phyloP scores from a whole-genome alignment of 73 alveolate genomes.

The Symbiodinium natans region DNA sequence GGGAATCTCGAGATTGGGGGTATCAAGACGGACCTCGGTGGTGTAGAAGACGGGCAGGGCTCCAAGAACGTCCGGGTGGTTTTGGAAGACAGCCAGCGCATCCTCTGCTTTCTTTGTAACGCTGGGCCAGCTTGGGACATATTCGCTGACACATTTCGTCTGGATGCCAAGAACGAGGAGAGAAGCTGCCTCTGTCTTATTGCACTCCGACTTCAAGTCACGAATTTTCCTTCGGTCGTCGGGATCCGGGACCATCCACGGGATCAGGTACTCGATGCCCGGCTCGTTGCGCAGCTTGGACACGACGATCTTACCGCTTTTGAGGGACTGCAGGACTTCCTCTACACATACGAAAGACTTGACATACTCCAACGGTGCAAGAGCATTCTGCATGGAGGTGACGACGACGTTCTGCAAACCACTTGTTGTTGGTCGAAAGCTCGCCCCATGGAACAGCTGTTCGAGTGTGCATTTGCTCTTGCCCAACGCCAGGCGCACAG shows the following conservation, averaged over 20 bases:
- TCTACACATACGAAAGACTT: not conserved
- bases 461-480: not conserved
- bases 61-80: not conserved
- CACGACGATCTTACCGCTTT: not conserved
- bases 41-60: slow-evolving; percentile 5
- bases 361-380: not conserved
- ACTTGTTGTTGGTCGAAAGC: not conserved
- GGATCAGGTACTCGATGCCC: not conserved
- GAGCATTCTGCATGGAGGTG: not conserved
- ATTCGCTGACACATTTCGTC: not conserved
- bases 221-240: not conserved
- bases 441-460: slow-evolving; percentile 6
- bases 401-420: not conserved
- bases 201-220: not conserved
- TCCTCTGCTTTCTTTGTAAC: not conserved
- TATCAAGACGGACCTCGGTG: not conserved
- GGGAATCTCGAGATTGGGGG: not conserved
- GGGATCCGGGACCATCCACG: not conserved
- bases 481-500: not conserved
- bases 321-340: not conserved
- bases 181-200: not conserved
- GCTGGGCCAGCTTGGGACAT: not conserved
- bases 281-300: not conserved
- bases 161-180: not conserved
- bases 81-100: not conserved